Conservation (phyloP, 2,329 filamentous ascomycete genomes). For the Talaromyces rugulosus region DNA sequence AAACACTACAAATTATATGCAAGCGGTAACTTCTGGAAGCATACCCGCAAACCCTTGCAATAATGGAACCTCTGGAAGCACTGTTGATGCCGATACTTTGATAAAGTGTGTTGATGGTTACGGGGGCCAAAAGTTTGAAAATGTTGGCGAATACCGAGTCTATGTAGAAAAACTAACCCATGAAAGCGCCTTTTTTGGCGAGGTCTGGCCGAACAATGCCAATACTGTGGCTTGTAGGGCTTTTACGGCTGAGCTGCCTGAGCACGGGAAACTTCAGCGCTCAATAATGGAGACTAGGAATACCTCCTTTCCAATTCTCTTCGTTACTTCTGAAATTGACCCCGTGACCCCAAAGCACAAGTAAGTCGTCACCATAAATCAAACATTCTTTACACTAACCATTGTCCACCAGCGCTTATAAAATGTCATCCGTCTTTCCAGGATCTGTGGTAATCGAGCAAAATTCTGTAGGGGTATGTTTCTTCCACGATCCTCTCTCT, state of each 20-base stretch:
- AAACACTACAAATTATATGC: constrained; percentile 10
- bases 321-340: constrained; percentile 55
- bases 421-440: constrained; percentile 39
- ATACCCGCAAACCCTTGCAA: constrained; percentile 13
- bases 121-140: constrained; percentile 2
- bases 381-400: constrained; percentile 7
- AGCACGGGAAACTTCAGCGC: constrained; percentile 14
- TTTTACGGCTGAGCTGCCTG: not conserved
- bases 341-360: constrained; percentile 54
- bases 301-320: constrained; percentile 52
- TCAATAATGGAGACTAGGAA: constrained; percentile 21
- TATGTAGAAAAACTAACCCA: constrained; percentile 9
- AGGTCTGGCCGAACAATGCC: constrained; percentile 16
- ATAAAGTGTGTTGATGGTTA: constrained; percentile 13
- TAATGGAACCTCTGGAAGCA: constrained; percentile 7
- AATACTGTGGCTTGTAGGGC: not conserved
- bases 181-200: constrained; percentile 15
- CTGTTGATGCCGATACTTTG: constrained; percentile 7
- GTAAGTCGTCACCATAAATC: constrained; percentile 13
- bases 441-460: constrained; percentile 43
- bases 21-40: not conserved
- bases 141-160: constrained; percentile 8
- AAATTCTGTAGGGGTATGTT: constrained; percentile 40
- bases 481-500: constrained; percentile 5
- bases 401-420: constrained; percentile 21